phyloP scores from a whole-genome alignment of 345 rosid genomes.

The Boechera stricta region DNA sequence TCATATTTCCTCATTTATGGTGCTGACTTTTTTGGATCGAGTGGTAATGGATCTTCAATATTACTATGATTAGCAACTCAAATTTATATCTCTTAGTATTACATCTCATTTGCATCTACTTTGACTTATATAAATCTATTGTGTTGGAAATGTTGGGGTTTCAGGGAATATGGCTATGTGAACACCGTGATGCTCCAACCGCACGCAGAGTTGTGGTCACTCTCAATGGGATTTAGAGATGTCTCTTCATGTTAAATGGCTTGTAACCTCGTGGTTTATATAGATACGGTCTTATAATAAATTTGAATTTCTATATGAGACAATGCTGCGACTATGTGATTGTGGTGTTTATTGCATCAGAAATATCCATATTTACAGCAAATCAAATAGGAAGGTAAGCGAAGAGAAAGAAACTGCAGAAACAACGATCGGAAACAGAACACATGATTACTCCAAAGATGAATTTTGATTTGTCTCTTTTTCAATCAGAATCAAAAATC shows the following conservation, averaged over 20 bases:
- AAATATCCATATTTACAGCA: neutral
- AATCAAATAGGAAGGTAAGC: neutral
- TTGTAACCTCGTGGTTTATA: conserved; percentile 27
- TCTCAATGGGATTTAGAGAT: conserved; percentile 65
- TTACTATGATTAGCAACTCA: neutral
- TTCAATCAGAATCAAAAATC: neutral
- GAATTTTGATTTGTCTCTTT: neutral
- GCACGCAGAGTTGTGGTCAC: conserved; percentile 85
- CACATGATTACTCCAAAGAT: conserved; percentile 14
- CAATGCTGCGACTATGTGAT: neutral
- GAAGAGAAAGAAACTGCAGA: neutral
- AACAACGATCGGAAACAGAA: neutral
- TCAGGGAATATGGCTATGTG: conserved; percentile 97
- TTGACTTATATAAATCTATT: conserved; percentile 17
- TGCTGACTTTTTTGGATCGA: conserved; percentile 1
- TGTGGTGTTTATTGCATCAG: conserved; percentile 16
- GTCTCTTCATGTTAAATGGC: conserved; percentile 14
- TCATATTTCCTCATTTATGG: conserved; percentile 23
- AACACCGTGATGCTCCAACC: conserved; percentile 87
- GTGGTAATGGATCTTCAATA: neutral
- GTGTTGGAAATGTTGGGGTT: conserved; percentile 35
- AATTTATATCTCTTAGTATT: neutral
- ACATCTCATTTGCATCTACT: neutral
- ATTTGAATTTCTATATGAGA: neutral
- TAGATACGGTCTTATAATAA: conserved; percentile 24